phyloP scores from a whole-genome alignment of 306 rosid species.

The Abrus precatorius region DNA sequence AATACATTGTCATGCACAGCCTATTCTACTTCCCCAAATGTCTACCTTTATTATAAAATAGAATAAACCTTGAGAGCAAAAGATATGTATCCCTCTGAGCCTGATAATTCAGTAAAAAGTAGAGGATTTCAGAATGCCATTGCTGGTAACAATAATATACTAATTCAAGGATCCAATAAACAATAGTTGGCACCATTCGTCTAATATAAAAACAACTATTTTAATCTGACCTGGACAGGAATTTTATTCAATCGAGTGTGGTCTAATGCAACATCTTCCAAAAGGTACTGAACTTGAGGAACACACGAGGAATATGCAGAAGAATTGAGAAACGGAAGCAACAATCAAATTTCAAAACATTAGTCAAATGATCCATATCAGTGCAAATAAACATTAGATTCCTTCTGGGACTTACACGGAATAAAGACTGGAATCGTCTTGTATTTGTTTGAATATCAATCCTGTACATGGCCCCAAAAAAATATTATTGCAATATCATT shows the following conservation, averaged over 20 bases:
- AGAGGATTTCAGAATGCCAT: slow-evolving; percentile 38
- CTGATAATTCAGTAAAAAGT: slow-evolving; percentile 60
- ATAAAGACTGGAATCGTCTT: slow-evolving; percentile 82
- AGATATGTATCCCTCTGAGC: slow-evolving; percentile 94
- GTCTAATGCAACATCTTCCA: slow-evolving; percentile 89
- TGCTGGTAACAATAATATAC: slow-evolving; percentile 34
- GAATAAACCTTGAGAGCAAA: slow-evolving; percentile 87
- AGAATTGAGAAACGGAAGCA: slow-evolving; percentile 27
- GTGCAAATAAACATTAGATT: slow-evolving; percentile 37
- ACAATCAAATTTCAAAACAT: neutral
- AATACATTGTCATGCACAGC: slow-evolving; percentile 34
- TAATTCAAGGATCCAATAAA: slow-evolving; percentile 19
- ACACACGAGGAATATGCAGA: slow-evolving; percentile 44
- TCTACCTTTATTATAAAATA: slow-evolving; percentile 89
- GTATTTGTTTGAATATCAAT: slow-evolving; percentile 93
- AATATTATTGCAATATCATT: slow-evolving; percentile 28
- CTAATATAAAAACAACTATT: slow-evolving; percentile 30
- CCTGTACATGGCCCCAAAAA: slow-evolving; percentile 64
- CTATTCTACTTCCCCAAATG: slow-evolving; percentile 41
- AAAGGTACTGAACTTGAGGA: slow-evolving; percentile 77
- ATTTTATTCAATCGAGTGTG: slow-evolving; percentile 70
- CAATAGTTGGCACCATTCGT: slow-evolving; percentile 2
- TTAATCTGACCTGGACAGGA: slow-evolving; percentile 56
- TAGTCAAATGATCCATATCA: slow-evolving; percentile 28
- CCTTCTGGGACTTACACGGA: slow-evolving; percentile 62